A percentile compares a stretch with the other conserved stretches of the same genome.
phyloP scores from a whole-genome alignment of 2,329 filamentous ascomycete genomes.

The Claviceps digitariae region DNA sequence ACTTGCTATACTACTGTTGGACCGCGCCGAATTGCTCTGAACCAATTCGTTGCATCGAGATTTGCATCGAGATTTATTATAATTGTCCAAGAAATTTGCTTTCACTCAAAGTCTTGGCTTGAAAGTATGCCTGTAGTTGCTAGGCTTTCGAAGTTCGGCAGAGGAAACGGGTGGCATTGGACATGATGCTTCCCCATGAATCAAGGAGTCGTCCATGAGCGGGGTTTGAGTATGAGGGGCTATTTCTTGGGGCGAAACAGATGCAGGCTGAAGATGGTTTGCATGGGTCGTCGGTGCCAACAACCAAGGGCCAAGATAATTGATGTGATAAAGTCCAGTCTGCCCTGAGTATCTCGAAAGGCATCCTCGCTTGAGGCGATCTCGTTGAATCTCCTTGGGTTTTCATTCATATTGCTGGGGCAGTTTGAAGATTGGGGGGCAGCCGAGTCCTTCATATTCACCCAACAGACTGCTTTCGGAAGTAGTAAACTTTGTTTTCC shows the following conservation, averaged over 20 bases:
- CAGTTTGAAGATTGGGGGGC: constrained; percentile 26
- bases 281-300: background rate
- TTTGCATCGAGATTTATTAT: no score
- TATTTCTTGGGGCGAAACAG: background rate
- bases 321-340: constrained; percentile 7
- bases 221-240: no score
- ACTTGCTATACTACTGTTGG: constrained; percentile 26
- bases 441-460: constrained; percentile 29
- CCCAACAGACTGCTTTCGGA: constrained; percentile 17
- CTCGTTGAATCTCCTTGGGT: constrained; percentile 37
- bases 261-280: background rate
- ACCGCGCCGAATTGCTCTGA: constrained; percentile 34
- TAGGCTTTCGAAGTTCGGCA: constrained; percentile 12
- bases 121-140: constrained; percentile 7
- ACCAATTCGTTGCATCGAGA: constrained; percentile 29
- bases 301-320: background rate
- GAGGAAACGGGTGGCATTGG: constrained; percentile 9
- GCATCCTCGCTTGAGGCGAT: constrained; percentile 27
- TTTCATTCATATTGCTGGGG: constrained; percentile 29
- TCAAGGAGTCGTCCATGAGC: no score
- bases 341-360: constrained; percentile 8
- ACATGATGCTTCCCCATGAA: no score
- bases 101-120: constrained; percentile 26
- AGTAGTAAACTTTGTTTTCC: constrained; percentile 25
- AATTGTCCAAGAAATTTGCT: constrained; percentile 17